A percentile compares a stretch with the other conserved stretches of the same genome.
phyloP scores from a whole-genome alignment of 108 stramenopile genomes.

The Discostella pseudostelligera region DNA sequence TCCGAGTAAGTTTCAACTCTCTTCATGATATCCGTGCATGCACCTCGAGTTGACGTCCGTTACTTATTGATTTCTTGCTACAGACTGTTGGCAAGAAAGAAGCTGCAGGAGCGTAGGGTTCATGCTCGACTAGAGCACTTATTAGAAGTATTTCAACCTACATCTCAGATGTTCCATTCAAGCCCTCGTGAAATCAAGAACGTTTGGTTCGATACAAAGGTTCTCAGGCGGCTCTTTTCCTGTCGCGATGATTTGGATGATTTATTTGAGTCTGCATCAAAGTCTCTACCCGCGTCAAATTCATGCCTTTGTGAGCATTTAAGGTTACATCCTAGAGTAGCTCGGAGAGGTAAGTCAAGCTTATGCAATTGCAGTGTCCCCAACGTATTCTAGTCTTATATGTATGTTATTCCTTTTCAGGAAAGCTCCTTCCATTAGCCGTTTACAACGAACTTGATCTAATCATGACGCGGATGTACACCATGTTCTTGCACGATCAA shows the following conservation, averaged over 20 bases:
- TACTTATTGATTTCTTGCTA: background rate
- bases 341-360: conserved; percentile 28
- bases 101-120: conserved; percentile 24
- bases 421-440: conserved; percentile 60
- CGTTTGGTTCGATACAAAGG: conserved; percentile 58
- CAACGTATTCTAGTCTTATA: background rate
- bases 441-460: conserved; percentile 43
- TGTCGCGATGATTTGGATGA: conserved; percentile 54
- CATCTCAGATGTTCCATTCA: conserved; percentile 1
- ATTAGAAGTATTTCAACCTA: conserved; percentile 26
- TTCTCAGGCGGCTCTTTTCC: conserved; percentile 56
- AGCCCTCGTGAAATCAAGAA: conserved; percentile 4
- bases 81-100: conserved; percentile 26
- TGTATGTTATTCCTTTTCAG: conserved; percentile 1
- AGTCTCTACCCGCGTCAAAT: conserved; percentile 26
- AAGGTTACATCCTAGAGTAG: conserved; percentile 46
- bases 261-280: conserved; percentile 23
- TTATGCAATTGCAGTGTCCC: background rate
- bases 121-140: conserved; percentile 36
- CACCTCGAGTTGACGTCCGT: background rate
- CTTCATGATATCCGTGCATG: background rate
- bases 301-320: conserved; percentile 55
- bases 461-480: conserved; percentile 42
- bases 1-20: conserved; percentile 5
- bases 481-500: conserved; percentile 16